These are phyloP conservation scores for Neopestalotiopsis rosae DNA, from an alignment of 2,329 filamentous ascomycete species.

Conservation along the genomic window DNA sequence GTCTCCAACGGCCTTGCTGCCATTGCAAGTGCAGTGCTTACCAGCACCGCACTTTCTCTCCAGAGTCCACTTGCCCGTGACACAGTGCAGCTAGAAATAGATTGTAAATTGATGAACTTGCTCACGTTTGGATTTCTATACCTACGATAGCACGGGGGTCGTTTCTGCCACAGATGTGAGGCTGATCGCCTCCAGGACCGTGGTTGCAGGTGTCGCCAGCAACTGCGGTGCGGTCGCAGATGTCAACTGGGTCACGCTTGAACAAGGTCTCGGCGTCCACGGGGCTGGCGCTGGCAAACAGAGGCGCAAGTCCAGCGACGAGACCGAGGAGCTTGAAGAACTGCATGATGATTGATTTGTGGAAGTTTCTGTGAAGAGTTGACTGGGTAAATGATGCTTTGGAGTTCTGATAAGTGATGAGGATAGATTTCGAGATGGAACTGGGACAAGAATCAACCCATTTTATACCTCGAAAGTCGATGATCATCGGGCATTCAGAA, in stretches of 20 bases:
- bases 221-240: conserved; percentile 1
- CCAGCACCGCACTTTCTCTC: conserved; percentile 1
- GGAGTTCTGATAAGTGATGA: not conserved
- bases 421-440: not conserved
- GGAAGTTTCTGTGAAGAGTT: not conserved
- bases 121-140: not conserved
- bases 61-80: not conserved
- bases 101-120: not conserved
- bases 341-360: conserved; percentile 5
- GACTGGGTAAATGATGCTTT: not conserved
- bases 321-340: not conserved
- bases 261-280: not conserved
- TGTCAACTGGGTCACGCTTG: not conserved
- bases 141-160: conserved; percentile 1
- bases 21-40: conserved; percentile 1
- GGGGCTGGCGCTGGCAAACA: not conserved
- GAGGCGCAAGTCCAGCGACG: not conserved
- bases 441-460: not conserved
- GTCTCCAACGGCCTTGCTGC: not conserved
- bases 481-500: not conserved
- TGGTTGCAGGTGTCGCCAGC: conserved; percentile 6
- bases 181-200: not conserved
- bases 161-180: conserved; percentile 5
- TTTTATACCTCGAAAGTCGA: not conserved
- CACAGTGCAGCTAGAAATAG: not conserved